phyloP scores from a whole-genome alignment of 257 asterid genomes.

The Craterostigma plantagineum region DNA sequence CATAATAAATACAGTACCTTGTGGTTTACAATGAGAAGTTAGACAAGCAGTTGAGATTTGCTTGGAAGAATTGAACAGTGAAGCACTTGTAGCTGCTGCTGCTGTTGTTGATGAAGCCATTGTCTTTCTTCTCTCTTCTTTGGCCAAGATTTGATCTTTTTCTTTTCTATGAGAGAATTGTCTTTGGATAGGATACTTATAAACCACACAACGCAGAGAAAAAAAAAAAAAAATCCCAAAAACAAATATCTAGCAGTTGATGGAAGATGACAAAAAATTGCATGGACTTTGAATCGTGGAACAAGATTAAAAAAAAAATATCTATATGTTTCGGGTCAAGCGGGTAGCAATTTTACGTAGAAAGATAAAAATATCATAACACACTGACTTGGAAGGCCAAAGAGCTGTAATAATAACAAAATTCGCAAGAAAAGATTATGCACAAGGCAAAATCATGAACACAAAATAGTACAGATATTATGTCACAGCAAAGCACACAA shows the following conservation, averaged over 20 bases:
- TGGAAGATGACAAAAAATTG: constrained; percentile 19
- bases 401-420: no score
- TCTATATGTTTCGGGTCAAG: no score
- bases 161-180: constrained; percentile 13
- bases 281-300: no score
- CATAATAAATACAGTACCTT: constrained; percentile 9
- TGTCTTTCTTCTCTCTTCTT: no score
- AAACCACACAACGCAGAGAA: constrained; percentile 16
- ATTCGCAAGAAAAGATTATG: no score
- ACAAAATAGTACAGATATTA: no score
- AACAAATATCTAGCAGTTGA: constrained; percentile 13
- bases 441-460: no score
- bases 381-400: no score
- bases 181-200: constrained; percentile 10
- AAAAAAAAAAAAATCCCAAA: neutral
- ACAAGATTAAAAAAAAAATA: no score
- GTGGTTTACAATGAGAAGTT: constrained; percentile 8
- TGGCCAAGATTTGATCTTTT: constrained; percentile 4
- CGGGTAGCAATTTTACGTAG: no score
- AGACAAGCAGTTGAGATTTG: constrained; percentile 23
- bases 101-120: constrained; percentile 22
- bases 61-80: constrained; percentile 31
- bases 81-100: constrained; percentile 28
- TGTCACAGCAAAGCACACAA: no score
- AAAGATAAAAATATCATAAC: no score